These are phyloP conservation scores for Albugo candida DNA, from an alignment of 352 stramenopile species.

Conservation along the genomic window DNA sequence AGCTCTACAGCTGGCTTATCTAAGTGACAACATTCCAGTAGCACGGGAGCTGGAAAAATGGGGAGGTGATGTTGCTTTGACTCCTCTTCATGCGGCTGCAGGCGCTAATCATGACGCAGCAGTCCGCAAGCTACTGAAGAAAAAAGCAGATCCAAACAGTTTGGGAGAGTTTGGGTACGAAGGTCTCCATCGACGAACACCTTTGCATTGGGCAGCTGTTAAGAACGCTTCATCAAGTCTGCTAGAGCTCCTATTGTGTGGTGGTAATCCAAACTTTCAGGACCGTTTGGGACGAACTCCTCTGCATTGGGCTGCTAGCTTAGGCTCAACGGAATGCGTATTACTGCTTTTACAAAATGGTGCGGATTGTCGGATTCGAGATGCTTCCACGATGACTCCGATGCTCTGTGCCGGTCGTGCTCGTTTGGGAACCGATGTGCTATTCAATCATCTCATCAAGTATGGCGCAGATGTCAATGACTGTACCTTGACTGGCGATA, in stretches of 20 bases:
- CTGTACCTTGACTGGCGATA: conserved; percentile 24
- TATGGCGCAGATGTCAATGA: background rate
- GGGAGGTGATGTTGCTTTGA: conserved; percentile 53
- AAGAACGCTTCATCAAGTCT: conserved; percentile 42
- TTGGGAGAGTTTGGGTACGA: conserved; percentile 30
- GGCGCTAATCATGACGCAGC: conserved; percentile 20
- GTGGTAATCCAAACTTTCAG: conserved; percentile 26
- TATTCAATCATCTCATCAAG: background rate
- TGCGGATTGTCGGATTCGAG: conserved; percentile 20
- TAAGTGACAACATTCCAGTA: conserved; percentile 23
- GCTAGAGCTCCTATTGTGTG: conserved; percentile 28
- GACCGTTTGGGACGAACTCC: conserved; percentile 54
- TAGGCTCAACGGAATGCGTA: background rate
- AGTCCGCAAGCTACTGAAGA: conserved; percentile 24
- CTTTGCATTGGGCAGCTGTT: conserved; percentile 54
- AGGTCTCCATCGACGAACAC: conserved; percentile 39
- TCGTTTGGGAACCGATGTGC: background rate
- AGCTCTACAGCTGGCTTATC: conserved; percentile 17
- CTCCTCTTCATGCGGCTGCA: conserved; percentile 50
- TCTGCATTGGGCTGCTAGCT: conserved; percentile 44
- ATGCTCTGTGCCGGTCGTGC: conserved; percentile 15
- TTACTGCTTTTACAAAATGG: conserved; percentile 12
- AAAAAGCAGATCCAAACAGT: conserved; percentile 20
- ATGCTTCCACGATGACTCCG: conserved; percentile 20
- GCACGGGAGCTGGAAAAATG: conserved; percentile 39